Percentiles rank a stretch among this genome's conserved stretches.
Conservation (phyloP, 2,329 filamentous ascomycete genomes). For the Cladosporium austrohemisphaericum region DNA sequence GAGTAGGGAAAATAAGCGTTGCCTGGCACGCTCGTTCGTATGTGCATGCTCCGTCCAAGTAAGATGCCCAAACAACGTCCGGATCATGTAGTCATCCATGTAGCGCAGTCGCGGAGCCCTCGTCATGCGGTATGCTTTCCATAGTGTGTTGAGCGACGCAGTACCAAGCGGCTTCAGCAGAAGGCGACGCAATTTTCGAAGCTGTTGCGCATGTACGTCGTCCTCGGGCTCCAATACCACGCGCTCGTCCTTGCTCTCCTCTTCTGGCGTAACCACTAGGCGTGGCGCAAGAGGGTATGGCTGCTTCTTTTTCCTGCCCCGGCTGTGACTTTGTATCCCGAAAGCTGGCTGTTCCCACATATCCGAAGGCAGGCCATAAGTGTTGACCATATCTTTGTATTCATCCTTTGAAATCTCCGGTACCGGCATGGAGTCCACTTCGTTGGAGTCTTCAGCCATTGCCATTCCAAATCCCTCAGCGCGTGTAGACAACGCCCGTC, state of each 20-base stretch:
- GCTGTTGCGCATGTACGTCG: slow-evolving; percentile 19
- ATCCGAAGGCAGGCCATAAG: slow-evolving; percentile 36
- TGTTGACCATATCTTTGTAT: slow-evolving; percentile 47
- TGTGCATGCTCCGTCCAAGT: slow-evolving; percentile 54
- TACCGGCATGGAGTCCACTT: neutral
- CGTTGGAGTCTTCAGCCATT: neutral
- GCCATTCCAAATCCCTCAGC: neutral
- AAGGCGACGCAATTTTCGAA: slow-evolving; percentile 18
- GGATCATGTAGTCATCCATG: slow-evolving; percentile 52
- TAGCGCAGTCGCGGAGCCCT: slow-evolving; percentile 52
- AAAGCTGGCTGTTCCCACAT: slow-evolving; percentile 17
- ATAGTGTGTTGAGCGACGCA: slow-evolving; percentile 39
- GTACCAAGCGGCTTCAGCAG: slow-evolving; percentile 19
- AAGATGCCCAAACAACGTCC: slow-evolving; percentile 64
- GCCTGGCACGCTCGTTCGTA: slow-evolving; percentile 60
- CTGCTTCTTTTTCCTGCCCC: neutral
- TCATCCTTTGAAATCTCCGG: slow-evolving; percentile 39
- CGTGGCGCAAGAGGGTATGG: slow-evolving; percentile 28
- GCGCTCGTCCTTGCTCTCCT: slow-evolving; percentile 24
- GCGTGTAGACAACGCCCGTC: slow-evolving; percentile 2
- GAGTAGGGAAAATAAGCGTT: slow-evolving; percentile 77
- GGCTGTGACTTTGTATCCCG: neutral
- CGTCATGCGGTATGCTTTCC: slow-evolving; percentile 50
- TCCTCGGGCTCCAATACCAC: slow-evolving; percentile 22
- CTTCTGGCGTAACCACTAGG: slow-evolving; percentile 26